Evolutionary conservation across 2,329 filamentous ascomycete genomes (phyloP).

Genomic region (Xylaria sp.): DNA sequence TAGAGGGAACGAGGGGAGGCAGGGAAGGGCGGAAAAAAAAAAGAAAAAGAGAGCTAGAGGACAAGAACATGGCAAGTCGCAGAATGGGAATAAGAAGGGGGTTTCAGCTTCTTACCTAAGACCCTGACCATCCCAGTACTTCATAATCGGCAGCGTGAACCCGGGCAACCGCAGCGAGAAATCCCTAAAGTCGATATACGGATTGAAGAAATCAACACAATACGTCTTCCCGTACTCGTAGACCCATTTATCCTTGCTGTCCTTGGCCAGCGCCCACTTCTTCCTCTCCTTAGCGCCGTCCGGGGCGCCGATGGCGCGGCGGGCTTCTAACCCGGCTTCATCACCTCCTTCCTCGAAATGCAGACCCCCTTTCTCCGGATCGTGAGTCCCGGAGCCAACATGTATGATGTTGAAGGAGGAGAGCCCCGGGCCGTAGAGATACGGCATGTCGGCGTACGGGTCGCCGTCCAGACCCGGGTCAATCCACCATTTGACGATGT

Average conservation of each 20-base stretch:
- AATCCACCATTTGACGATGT: slow-evolving; percentile 86
- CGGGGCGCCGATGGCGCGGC: slow-evolving; percentile 58
- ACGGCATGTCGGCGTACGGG: slow-evolving; percentile 83
- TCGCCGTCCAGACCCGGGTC: slow-evolving; percentile 92
- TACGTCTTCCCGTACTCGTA: slow-evolving; percentile 62
- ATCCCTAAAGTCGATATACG: slow-evolving; percentile 83
- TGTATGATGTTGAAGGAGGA: slow-evolving; percentile 80
- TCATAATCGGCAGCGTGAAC: slow-evolving; percentile 74
- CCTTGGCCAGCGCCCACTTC: slow-evolving; percentile 61
- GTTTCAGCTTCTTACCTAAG: slow-evolving; percentile 63
- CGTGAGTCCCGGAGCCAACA: slow-evolving; percentile 61
- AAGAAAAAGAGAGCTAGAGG: slow-evolving; percentile 37
- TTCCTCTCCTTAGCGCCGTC: slow-evolving; percentile 57
- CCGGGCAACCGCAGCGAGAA: slow-evolving; percentile 75
- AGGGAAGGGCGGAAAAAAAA: slow-evolving; percentile 7
- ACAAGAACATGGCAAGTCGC: slow-evolving; percentile 36
- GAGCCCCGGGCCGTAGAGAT: slow-evolving; percentile 82
- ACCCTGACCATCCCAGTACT: slow-evolving; percentile 80
- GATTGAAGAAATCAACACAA: slow-evolving; percentile 79
- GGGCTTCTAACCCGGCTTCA: slow-evolving; percentile 55
- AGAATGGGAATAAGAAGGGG: too few species aligned
- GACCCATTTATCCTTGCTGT: slow-evolving; percentile 57
- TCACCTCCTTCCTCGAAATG: slow-evolving; percentile 72
- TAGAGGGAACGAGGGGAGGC: too few species aligned
- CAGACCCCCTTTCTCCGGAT: slow-evolving; percentile 56